phyloP scores from a whole-genome alignment of 352 stramenopile genomes.

The Phytopythium oedochilum region DNA sequence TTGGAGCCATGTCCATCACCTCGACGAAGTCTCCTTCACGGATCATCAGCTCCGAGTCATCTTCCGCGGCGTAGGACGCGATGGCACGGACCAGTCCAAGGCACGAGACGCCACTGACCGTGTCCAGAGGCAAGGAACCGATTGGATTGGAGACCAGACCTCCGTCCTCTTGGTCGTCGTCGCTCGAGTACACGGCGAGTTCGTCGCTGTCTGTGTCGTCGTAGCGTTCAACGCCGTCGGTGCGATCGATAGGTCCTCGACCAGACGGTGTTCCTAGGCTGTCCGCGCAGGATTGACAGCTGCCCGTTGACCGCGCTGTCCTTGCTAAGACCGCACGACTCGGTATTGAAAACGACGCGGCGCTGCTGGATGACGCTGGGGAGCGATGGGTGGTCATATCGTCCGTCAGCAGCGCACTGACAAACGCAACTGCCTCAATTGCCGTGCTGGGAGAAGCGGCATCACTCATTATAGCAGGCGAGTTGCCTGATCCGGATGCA shows the following conservation, averaged over 20 bases:
- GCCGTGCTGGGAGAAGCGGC: neutral
- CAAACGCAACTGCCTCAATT: neutral
- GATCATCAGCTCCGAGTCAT: conserved; percentile 25
- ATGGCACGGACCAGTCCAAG: conserved; percentile 24
- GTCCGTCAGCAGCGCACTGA: neutral
- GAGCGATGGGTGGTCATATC: neutral
- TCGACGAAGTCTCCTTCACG: conserved; percentile 18
- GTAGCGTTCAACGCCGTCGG: neutral
- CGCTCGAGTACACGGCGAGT: conserved; percentile 12
- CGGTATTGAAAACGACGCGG: neutral
- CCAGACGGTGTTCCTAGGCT: neutral
- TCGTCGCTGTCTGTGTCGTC: conserved; percentile 2
- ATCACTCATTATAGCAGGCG: neutral
- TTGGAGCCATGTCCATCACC: conserved; percentile 32
- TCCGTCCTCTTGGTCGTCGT: conserved; percentile 7
- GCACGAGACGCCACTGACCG: neutral
- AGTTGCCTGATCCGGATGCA: neutral
- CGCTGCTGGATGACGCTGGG: neutral
- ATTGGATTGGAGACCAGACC: neutral
- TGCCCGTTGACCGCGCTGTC: neutral
- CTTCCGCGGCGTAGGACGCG: conserved; percentile 22
- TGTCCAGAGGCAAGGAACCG: neutral
- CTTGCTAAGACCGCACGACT: neutral
- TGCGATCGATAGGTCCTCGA: too few species aligned
- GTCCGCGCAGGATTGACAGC: neutral